phyloP scores from a whole-genome alignment of 176 grass and related monocot genomes.

The Puya raimondii region DNA sequence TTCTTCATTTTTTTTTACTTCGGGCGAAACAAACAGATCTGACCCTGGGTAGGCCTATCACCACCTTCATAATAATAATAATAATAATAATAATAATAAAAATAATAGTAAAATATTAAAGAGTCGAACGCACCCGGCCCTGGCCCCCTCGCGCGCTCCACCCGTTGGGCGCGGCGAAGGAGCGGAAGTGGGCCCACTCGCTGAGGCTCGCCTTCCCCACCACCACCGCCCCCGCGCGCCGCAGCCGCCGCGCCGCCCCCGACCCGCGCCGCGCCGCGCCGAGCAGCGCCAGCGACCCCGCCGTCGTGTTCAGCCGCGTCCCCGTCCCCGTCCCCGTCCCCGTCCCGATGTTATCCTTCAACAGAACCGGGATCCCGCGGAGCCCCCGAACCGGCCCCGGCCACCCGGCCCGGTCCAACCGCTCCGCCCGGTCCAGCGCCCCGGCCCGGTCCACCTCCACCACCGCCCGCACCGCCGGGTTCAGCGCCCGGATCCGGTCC shows the following conservation, averaged over 20 bases:
- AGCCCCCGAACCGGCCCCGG: slow-evolving; percentile 2
- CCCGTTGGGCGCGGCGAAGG: neutral
- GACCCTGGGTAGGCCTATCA: too few relatives aligned
- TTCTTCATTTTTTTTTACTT: too few relatives aligned
- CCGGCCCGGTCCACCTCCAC: slow-evolving; percentile 68
- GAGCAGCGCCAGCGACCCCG: slow-evolving; percentile 52
- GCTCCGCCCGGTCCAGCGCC: slow-evolving; percentile 29
- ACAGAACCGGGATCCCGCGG: slow-evolving; percentile 54
- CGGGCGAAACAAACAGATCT: too few relatives aligned
- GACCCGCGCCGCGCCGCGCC: slow-evolving; percentile 39
- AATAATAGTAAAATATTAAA: too few relatives aligned
- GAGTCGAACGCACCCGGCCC: slow-evolving; percentile 44
- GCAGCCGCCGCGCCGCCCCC: slow-evolving; percentile 39
- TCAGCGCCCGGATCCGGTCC: slow-evolving; percentile 25
- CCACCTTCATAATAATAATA: too few relatives aligned
- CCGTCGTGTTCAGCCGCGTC: slow-evolving; percentile 50
- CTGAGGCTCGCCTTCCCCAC: slow-evolving; percentile 51
- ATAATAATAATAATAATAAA: too few relatives aligned
- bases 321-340: slow-evolving; percentile 19
- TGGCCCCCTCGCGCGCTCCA: slow-evolving; percentile 53
- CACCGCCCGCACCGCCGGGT: slow-evolving; percentile 40
- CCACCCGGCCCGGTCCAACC: slow-evolving; percentile 11
- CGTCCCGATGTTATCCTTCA: slow-evolving; percentile 68
- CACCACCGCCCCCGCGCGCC: slow-evolving; percentile 45
- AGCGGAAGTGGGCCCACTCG: slow-evolving; percentile 54